Percentiles rank a stretch among this genome's conserved stretches.
Conservation (phyloP, 495 filamentous ascomycete species). For the Aspergillus baeticus region DNA sequence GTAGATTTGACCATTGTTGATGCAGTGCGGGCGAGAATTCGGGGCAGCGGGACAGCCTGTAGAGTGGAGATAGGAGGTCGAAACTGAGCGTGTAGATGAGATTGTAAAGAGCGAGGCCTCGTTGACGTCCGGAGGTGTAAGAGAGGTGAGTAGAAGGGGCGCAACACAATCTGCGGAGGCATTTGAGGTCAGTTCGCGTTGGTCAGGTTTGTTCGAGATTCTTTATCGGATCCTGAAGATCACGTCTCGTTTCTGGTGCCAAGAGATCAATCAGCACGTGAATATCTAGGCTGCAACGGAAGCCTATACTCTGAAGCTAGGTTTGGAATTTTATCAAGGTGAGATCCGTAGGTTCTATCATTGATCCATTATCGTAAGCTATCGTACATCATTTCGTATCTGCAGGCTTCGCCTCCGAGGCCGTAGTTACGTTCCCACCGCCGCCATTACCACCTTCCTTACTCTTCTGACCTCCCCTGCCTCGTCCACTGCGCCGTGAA, state of each 20-base stretch:
- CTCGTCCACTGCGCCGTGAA: slow-evolving; percentile 35
- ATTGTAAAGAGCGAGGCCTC: not conserved
- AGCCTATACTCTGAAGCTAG: too few species aligned
- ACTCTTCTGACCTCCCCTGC: slow-evolving; percentile 29
- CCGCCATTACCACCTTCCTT: slow-evolving; percentile 10
- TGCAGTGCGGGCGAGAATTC: not conserved
- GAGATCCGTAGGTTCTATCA: not conserved
- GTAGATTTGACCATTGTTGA: not conserved
- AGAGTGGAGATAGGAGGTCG: too few species aligned
- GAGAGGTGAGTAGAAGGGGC: too few species aligned
- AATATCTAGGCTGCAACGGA: not conserved
- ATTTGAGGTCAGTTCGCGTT: too few species aligned
- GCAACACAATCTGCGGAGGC: too few species aligned
- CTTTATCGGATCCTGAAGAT: too few species aligned
- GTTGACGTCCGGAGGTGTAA: too few species aligned
- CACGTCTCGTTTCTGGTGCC: too few species aligned
- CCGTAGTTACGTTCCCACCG: slow-evolving; percentile 12
- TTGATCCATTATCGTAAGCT: slow-evolving; percentile 8
- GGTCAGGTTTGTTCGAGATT: too few species aligned
- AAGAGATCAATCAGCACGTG: not conserved
- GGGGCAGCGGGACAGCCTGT: too few species aligned
- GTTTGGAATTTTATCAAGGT: not conserved
- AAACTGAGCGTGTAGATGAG: not conserved
- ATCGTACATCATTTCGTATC: slow-evolving; percentile 21
- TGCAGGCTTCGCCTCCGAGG: slow-evolving; percentile 17